A percentile compares a stretch with the other conserved stretches of the same genome.
Evolutionary conservation across 2,329 filamentous ascomycete genomes (phyloP).

Genomic region (Colletotrichum orbiculare): DNA sequence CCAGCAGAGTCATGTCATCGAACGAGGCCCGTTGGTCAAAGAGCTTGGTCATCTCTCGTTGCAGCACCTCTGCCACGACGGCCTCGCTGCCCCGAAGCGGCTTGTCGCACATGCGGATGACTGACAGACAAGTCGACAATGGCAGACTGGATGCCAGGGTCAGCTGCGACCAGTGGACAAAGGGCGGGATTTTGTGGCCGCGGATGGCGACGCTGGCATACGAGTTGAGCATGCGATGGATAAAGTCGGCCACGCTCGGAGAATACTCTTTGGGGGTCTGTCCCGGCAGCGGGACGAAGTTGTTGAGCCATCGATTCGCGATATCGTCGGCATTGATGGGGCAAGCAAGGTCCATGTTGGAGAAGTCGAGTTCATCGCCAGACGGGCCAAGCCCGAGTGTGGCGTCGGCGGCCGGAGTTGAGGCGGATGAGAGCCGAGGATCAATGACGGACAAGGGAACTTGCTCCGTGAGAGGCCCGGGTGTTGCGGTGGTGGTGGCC

Average conservation of each 20-base stretch:
- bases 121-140: conserved; percentile 53
- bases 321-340: conserved; percentile 60
- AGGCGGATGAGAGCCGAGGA: background rate
- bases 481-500: too few species aligned
- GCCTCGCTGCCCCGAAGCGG: conserved; percentile 46
- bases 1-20: conserved; percentile 48
- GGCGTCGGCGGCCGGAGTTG: background rate
- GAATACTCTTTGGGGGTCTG: conserved; percentile 57
- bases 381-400: background rate
- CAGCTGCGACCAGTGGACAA: conserved; percentile 55
- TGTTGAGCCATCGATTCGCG: conserved; percentile 60
- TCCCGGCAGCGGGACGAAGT: conserved; percentile 56
- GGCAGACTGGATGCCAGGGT: conserved; percentile 41
- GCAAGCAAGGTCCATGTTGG: conserved; percentile 51
- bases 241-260: conserved; percentile 49
- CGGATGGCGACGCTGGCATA: conserved; percentile 52
- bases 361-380: conserved; percentile 46
- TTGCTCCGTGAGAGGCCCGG: too few species aligned
- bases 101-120: conserved; percentile 53
- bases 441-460: too few species aligned
- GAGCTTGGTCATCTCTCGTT: conserved; percentile 55
- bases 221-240: conserved; percentile 55
- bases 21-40: conserved; percentile 42
- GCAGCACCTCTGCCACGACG: conserved; percentile 47
- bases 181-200: conserved; percentile 53